Evolutionary conservation across 139 green algal genomes (phyloP).

Genomic region (Gonium pectorale): DNA sequence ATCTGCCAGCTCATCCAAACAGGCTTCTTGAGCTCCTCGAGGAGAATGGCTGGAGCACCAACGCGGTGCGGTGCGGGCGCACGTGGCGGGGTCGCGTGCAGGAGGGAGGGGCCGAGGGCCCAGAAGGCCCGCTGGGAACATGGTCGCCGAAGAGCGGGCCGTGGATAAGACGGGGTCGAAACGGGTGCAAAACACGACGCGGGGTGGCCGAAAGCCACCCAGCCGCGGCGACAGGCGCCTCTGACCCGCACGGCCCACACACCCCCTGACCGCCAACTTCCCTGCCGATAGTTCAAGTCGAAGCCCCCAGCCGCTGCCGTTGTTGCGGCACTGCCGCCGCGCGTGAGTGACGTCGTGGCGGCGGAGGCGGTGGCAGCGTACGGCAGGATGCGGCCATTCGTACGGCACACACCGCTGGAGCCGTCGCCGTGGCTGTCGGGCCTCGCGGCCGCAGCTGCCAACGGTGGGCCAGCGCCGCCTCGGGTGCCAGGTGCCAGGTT

Average conservation of each 20-base stretch:
- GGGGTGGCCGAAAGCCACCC: neutral
- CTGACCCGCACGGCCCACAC: neutral
- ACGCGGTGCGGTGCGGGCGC: neutral
- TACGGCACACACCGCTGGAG: conserved; percentile 35
- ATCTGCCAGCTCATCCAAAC: neutral
- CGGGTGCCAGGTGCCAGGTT: neutral
- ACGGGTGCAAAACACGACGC: no score
- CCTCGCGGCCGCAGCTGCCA: neutral
- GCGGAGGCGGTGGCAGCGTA: neutral
- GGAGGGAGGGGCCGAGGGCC: neutral
- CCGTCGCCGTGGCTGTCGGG: conserved; percentile 37
- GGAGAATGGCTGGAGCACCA: conserved; percentile 2
- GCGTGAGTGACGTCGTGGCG: neutral
- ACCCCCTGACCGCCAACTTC: neutral
- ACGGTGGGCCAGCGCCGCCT: neutral
- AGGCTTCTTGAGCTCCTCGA: neutral
- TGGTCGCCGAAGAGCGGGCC: no score
- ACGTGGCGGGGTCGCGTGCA: neutral
- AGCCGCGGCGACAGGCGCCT: neutral
- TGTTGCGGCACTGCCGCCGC: neutral
- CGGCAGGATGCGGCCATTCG: conserved; percentile 21
- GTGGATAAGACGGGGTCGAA: no score
- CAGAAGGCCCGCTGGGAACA: no score
- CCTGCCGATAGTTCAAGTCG: neutral
- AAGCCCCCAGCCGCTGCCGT: neutral